These are phyloP conservation scores for Hyaloperonospora arabidopsidis DNA, from an alignment of 352 stramenopile genomes.

Conservation along the genomic window DNA sequence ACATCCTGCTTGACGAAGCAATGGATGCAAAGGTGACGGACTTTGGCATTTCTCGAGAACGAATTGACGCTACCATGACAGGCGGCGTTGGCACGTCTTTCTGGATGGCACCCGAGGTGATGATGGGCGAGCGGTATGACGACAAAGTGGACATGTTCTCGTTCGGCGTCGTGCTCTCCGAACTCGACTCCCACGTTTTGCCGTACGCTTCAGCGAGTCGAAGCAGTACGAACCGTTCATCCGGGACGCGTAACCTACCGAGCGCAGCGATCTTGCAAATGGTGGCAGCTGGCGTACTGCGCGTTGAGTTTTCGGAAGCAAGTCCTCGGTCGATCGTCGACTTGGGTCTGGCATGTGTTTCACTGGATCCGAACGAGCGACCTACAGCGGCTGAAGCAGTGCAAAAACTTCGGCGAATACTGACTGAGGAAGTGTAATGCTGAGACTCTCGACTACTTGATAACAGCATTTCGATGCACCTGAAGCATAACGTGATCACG, in stretches of 20 bases:
- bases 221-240: conserved; percentile 1
- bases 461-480: too few species aligned
- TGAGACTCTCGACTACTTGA: too few species aligned
- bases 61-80: conserved; percentile 32
- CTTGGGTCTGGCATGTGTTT: conserved; percentile 24
- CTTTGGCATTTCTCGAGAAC: conserved; percentile 33
- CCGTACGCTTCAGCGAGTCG: conserved; percentile 23
- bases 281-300: conserved; percentile 29
- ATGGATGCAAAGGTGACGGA: conserved; percentile 33
- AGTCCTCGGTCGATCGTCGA: conserved; percentile 11
- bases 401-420: conserved; percentile 22
- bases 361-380: conserved; percentile 23
- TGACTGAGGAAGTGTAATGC: conserved; percentile 18
- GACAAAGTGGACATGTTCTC: conserved; percentile 45
- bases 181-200: conserved; percentile 29
- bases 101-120: conserved; percentile 10
- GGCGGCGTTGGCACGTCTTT: conserved; percentile 32
- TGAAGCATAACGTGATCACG: too few species aligned
- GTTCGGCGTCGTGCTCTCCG: conserved; percentile 38
- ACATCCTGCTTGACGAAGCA: conserved; percentile 27
- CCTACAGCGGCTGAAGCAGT: conserved; percentile 28
- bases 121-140: conserved; percentile 35
- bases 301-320: conserved; percentile 24
- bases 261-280: conserved; percentile 34
- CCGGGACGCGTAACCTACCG: background rate